Evolutionary conservation across 179 eudicot genomes (phyloP), one percentile per base, ranked within the genome.

Genomic region (Pouteria campechiana): DNA sequence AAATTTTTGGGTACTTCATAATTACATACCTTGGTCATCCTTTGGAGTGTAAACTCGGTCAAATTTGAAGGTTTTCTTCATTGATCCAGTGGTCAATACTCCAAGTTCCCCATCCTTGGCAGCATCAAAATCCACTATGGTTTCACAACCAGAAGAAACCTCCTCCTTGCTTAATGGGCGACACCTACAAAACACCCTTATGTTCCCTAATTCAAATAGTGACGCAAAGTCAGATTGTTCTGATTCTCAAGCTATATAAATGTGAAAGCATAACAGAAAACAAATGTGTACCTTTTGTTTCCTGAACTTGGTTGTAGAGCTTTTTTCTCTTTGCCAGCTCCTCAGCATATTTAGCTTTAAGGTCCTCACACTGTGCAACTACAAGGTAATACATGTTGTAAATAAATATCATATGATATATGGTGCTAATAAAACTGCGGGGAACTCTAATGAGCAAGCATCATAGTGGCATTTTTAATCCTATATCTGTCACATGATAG

Each of bases 121-220:
- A 43, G 83, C 81, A 49, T 79, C 85, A 57, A 89, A 89, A 55
- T 85, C 93, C 25, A 85, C 81, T 38, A 75, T 63, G 17, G 78
- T 81, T 30, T 76, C 65, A 64, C 68, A 64, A 14, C 95, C 74
- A 27, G 64, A 54, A 27, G 61, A 46, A 23, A 52, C 54, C 56
- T 89, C 97, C 30, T 55, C 61, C 68, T 72, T 78, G 74, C 64
- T 81, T 47, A 78, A 53, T 39, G 95, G 97, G 30, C 97, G 73
- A 55, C 97, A 85, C 12, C 97, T 78, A 43, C 97, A 89, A 55
- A 85, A 89, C 17, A 89, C 97, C 67, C 93, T 79, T 29, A 89
- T 89, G 55, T 78, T 89, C 41, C 97, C 97, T 88, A 88, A 55
- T 55, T 54, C 20, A 20, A 54, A 67, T 50, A 69, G 78, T 24